These are phyloP conservation scores for Hypsizygus ulmarius DNA, from an alignment of 1,284 basidiomycete genomes.

Conservation along the genomic window DNA sequence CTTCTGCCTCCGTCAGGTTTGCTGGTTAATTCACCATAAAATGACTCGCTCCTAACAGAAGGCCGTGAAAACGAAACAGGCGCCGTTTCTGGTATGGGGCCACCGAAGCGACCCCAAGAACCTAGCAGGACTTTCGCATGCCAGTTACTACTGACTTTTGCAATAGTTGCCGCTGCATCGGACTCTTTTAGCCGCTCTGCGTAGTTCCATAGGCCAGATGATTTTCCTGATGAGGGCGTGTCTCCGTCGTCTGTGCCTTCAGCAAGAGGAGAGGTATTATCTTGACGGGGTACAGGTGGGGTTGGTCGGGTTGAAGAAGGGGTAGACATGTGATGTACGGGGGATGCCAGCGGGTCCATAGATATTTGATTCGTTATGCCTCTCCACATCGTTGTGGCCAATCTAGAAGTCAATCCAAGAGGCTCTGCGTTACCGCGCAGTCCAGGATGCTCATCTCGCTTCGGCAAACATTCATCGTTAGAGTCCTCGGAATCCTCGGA, in stretches of 20 bases:
- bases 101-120: slow-evolving; percentile 37
- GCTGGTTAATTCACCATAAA: slow-evolving; percentile 9
- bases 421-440: slow-evolving; percentile 27
- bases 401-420: slow-evolving; percentile 47
- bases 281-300: slow-evolving; percentile 18
- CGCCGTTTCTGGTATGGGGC: slow-evolving; percentile 4
- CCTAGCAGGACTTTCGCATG: slow-evolving; percentile 54
- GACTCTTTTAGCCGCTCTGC: slow-evolving; percentile 72
- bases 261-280: not conserved
- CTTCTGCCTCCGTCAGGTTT: slow-evolving; percentile 26
- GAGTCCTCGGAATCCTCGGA: slow-evolving; percentile 25
- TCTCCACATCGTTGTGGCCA: slow-evolving; percentile 64
- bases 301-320: slow-evolving; percentile 30
- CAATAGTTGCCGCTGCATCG: slow-evolving; percentile 62
- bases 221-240: not conserved
- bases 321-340: slow-evolving; percentile 33
- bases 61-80: slow-evolving; percentile 15
- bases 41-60: slow-evolving; percentile 18
- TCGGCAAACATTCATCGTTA: slow-evolving; percentile 28
- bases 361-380: slow-evolving; percentile 73
- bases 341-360: slow-evolving; percentile 60
- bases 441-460: slow-evolving; percentile 47
- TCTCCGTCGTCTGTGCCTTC: not conserved
- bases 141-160: slow-evolving; percentile 75
- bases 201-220: slow-evolving; percentile 57